Evolutionary conservation across 139 green algal species (phyloP), one percentile per base, ranked within the genome.

Genomic region (Trebouxia sp.): DNA sequence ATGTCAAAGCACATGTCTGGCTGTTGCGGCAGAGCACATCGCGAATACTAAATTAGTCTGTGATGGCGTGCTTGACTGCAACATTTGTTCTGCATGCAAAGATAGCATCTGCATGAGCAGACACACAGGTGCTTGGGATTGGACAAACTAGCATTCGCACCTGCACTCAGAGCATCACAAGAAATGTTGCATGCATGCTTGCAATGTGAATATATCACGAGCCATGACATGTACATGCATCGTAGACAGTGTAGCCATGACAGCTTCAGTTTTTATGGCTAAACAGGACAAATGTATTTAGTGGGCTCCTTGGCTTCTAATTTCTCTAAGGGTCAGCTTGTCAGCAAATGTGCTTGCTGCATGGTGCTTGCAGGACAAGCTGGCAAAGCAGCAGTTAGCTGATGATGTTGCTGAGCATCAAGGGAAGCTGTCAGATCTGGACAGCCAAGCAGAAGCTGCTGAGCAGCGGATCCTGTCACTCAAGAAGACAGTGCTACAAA

Each of bases 401-500:
- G 3, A 77, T 11, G 38, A 26, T 53, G n/a, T 10, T 37, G 43
- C 41, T 17, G 39, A 10, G 9, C 55, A n/a, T 56, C 26, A 55
- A n/a, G 42, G 7, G 12, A 39, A 28, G 41, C 69, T 77, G 42
- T n/a, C 42, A 35, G 75, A 82, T 42, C 30, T 85, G 47, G 75
- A 87, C 14, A 56, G 42, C 4, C 82, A 87, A 41, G 65, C 83
- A 35, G 37, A 35, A 37, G 67, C 82, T 70, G 82, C 80, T 8
- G 79, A 78, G 9, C 84, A 89, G 67, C 82, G 84, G 28, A 89
- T 88, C 35, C 51, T 86, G 28, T 84, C 80, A 3, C 66, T 90
- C 62, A 90, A 90, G 77, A 83, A 75, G 42, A 70, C 84, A 22
- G 55, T 90, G 10, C 75, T 92, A 55, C 84, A 84, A 9, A 88